phyloP scores from a whole-genome alignment of 1,139 yeast species.

The Geotrichum fermentans region DNA sequence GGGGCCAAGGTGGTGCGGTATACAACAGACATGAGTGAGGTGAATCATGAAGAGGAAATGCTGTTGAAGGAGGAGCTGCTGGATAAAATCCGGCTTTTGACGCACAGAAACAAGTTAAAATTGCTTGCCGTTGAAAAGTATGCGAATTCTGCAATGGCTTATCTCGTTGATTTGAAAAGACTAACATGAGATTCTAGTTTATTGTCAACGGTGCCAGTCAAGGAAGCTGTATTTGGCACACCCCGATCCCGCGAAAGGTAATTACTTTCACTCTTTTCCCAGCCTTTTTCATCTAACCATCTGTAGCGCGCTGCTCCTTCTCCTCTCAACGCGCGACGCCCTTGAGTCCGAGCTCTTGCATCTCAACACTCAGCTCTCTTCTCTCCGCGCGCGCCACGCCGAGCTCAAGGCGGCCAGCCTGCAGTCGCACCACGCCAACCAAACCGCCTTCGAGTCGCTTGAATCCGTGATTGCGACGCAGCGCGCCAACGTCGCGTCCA shows the following conservation, averaged over 20 bases:
- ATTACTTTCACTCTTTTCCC: background rate
- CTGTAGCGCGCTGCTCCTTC: slow-evolving; percentile 9
- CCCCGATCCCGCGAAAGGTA: slow-evolving; percentile 4
- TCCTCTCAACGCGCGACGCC: slow-evolving; percentile 17
- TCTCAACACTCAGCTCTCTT: slow-evolving; percentile 1
- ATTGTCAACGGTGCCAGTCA: slow-evolving; percentile 6
- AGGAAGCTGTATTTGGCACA: slow-evolving; percentile 13
- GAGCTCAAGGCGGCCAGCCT: background rate
- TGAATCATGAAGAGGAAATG: slow-evolving; percentile 4
- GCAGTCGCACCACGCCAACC: slow-evolving; percentile 1
- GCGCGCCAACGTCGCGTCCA: background rate
- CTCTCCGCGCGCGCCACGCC: background rate
- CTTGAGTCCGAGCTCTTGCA: slow-evolving; percentile 15
- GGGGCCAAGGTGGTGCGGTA: background rate
- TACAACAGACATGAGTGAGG: slow-evolving; percentile 3
- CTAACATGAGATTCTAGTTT: background rate
- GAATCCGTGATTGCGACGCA: background rate
- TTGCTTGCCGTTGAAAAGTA: slow-evolving; percentile 5
- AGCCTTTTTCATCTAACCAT: background rate
- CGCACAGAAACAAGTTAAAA: slow-evolving; percentile 7
- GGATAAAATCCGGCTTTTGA: slow-evolving; percentile 3
- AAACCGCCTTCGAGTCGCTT: background rate
- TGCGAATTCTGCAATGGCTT: no score
- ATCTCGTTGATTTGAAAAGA: no score
- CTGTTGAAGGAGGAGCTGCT: slow-evolving; percentile 1